Conservation (phyloP, 2,329 filamentous ascomycete species). For the Aspergillus sclerotialis region DNA sequence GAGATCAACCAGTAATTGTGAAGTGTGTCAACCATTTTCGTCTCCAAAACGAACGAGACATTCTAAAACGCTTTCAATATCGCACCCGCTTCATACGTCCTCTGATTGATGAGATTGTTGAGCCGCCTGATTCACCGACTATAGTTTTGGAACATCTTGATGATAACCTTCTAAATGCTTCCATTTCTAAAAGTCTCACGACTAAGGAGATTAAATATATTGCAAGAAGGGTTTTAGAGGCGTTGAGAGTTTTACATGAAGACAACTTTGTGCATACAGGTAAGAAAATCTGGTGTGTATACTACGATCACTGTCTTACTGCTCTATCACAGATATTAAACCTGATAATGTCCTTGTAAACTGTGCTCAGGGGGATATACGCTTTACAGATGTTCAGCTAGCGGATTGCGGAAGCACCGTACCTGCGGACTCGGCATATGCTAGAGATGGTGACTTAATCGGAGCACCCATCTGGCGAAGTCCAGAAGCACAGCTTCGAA, state of each 20-base stretch:
- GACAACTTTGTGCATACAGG: slow-evolving; percentile 15
- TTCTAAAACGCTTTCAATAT: slow-evolving; percentile 18
- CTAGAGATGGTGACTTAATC: slow-evolving; percentile 10
- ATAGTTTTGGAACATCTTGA: slow-evolving; percentile 18
- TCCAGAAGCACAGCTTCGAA: slow-evolving; percentile 16
- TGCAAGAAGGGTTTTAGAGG: slow-evolving; percentile 9
- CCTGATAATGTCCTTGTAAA: slow-evolving; percentile 16
- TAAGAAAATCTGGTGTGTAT: slow-evolving; percentile 2
- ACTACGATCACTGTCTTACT: no score
- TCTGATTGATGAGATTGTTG: slow-evolving; percentile 16
- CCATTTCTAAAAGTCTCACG: slow-evolving; percentile 9
- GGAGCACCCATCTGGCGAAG: slow-evolving; percentile 15
- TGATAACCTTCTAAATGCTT: slow-evolving; percentile 15
- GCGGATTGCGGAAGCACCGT: slow-evolving; percentile 15
- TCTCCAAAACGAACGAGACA: slow-evolving; percentile 18
- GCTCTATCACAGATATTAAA: slow-evolving; percentile 15
- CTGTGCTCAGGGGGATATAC: slow-evolving; percentile 6
- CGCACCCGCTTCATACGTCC: slow-evolving; percentile 11
- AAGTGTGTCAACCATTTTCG: slow-evolving; percentile 16
- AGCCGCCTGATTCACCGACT: slow-evolving; percentile 10
- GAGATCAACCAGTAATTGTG: slow-evolving; percentile 11
- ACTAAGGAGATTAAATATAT: slow-evolving; percentile 13
- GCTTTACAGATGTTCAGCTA: slow-evolving; percentile 16
- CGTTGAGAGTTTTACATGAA: slow-evolving; percentile 8
- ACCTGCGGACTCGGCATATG: slow-evolving; percentile 8